Conservation (phyloP, 345 rosid genomes). For the sweet orange (Citrus sinensis) region DVS_A1.0 CM039163.1:5075001-5075500, state of each 20-base stretch:
- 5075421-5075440: too few species aligned
- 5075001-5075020: slow-evolving; percentile 17
- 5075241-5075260: not conserved
- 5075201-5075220: too few species aligned
- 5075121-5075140: slow-evolving; percentile 7
- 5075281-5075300: slow-evolving; percentile 20
- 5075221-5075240: not conserved
- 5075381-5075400: not conserved
- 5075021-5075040: not conserved
- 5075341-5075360: slow-evolving; percentile 5
- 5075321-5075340: not conserved
- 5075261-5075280: slow-evolving; percentile 9
- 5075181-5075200: not conserved
- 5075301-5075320: not conserved
- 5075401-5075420: too few species aligned
- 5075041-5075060: not conserved
- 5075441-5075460: too few species aligned
- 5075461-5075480: too few species aligned
- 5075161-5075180: not conserved
- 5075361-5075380: not conserved
- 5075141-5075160: not conserved
- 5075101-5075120: not conserved
- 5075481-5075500: too few species aligned
- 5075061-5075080: not conserved
- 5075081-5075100: slow-evolving; percentile 3